Percentiles rank a stretch among this genome's conserved stretches.
These are phyloP conservation scores for Eutrema salsugineum DNA, from an alignment of 441 rosid genomes.

Conservation along the genomic window DNA sequence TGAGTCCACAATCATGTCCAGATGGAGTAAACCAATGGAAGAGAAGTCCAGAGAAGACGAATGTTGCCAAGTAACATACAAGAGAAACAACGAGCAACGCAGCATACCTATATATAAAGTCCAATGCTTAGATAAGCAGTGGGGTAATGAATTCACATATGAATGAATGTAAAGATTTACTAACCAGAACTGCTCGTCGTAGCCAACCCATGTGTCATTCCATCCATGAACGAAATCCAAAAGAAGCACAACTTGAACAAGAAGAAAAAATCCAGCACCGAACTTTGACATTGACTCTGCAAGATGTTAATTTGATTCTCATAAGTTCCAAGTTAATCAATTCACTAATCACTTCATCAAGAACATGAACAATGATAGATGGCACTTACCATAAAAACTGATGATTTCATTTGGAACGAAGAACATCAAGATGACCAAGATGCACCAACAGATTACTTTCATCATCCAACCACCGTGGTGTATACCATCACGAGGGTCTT, in stretches of 20 bases:
- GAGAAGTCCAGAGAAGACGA: slow-evolving; percentile 90
- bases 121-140: not conserved
- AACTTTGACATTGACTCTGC: slow-evolving; percentile 85
- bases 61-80: slow-evolving; percentile 72
- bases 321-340: not conserved
- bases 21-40: slow-evolving; percentile 96
- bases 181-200: slow-evolving; percentile 93
- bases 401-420: slow-evolving; percentile 86
- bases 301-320: slow-evolving; percentile 4
- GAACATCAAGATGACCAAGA: slow-evolving; percentile 83
- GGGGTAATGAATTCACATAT: not conserved
- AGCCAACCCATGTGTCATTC: slow-evolving; percentile 98
- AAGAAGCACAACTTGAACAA: slow-evolving; percentile 94
- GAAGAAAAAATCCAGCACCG: slow-evolving; percentile 95
- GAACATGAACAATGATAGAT: not conserved
- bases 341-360: not conserved
- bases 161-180: slow-evolving; percentile 19
- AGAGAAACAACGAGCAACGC: slow-evolving; percentile 77
- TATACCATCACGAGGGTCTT: slow-evolving; percentile 88
- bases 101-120: slow-evolving; percentile 52
- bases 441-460: slow-evolving; percentile 77
- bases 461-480: slow-evolving; percentile 99
- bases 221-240: slow-evolving; percentile 97
- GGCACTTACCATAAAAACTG: slow-evolving; percentile 69
- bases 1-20: slow-evolving; percentile 92